Percentiles rank a stretch among this genome's conserved stretches.
Evolutionary conservation across 2,329 filamentous ascomycete genomes (phyloP).

Genomic region (Trichoderma breve): DNA sequence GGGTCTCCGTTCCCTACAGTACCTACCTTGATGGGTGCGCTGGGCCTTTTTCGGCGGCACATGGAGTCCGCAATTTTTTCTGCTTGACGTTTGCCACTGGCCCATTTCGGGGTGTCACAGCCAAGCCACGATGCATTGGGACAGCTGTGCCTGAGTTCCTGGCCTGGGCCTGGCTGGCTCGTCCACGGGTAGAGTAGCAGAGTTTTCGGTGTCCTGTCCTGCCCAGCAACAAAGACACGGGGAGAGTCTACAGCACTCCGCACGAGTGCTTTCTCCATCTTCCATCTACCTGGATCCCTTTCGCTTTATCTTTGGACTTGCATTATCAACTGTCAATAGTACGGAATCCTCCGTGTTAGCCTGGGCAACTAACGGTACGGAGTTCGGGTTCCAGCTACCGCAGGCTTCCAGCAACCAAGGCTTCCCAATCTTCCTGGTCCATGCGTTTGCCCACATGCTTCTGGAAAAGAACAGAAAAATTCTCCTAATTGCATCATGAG

Average conservation of each 20-base stretch:
- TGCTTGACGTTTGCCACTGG: constrained; percentile 6
- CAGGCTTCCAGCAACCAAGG: not conserved
- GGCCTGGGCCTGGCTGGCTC: not conserved
- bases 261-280: not conserved
- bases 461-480: constrained; percentile 14
- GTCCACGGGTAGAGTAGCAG: not conserved
- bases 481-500: constrained; percentile 20
- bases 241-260: not conserved
- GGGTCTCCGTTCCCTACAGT: not conserved
- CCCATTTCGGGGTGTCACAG: not conserved
- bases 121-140: constrained; percentile 10
- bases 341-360: not conserved
- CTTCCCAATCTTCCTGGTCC: not conserved
- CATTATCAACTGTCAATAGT: not conserved
- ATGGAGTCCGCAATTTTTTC: constrained; percentile 1
- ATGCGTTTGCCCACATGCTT: constrained; percentile 19
- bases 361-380: not conserved
- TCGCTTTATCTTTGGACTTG: not conserved
- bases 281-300: not conserved
- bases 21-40: constrained; percentile 10
- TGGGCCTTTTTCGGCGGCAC: constrained; percentile 6
- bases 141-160: not conserved
- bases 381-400: not conserved
- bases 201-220: not conserved
- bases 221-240: not conserved